These are phyloP conservation scores for Crithidia expoeki DNA, from an alignment of 208 protist species.

Conservation along the genomic window DNA sequence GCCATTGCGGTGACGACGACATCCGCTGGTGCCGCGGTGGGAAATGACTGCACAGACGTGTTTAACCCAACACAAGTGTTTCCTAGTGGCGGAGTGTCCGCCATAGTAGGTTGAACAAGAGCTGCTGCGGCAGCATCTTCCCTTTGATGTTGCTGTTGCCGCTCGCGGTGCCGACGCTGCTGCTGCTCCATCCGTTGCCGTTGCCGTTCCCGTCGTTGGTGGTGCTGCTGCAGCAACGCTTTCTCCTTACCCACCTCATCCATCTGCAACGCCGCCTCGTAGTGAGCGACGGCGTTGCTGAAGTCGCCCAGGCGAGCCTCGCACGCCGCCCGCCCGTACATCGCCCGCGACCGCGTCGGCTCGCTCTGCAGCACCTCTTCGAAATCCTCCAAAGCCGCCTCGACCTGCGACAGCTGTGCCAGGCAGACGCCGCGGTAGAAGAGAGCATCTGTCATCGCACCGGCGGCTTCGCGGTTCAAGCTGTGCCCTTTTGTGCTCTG, in stretches of 20 bases:
- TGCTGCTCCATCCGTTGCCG: not conserved
- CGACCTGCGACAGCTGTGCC: constrained; percentile 52
- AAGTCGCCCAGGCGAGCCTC: constrained; percentile 79
- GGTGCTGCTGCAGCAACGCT: constrained; percentile 9
- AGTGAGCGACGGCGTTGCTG: constrained; percentile 72
- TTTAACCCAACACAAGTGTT: not conserved
- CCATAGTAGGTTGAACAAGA: not conserved
- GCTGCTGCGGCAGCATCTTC: not conserved
- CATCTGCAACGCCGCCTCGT: constrained; percentile 68
- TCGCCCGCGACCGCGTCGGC: constrained; percentile 57
- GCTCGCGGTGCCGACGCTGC: constrained; percentile 13
- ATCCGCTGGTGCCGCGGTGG: not conserved
- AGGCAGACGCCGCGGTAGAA: constrained; percentile 62
- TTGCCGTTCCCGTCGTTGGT: constrained; percentile 13
- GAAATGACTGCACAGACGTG: not conserved
- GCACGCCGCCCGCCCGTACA: constrained; percentile 76
- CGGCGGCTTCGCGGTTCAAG: constrained; percentile 4
- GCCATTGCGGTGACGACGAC: not conserved
- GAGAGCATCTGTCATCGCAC: constrained; percentile 23
- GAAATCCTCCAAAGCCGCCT: constrained; percentile 71
- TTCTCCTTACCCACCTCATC: constrained; percentile 41
- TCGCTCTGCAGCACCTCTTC: constrained; percentile 57
- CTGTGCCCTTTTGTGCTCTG: constrained; percentile 7
- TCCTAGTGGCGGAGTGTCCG: not conserved
- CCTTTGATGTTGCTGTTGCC: not conserved